Percentiles rank a stretch among this genome's conserved stretches.
Evolutionary conservation across 257 asterid genomes (phyloP).

Genomic region (Petunia axillaris): DNA sequence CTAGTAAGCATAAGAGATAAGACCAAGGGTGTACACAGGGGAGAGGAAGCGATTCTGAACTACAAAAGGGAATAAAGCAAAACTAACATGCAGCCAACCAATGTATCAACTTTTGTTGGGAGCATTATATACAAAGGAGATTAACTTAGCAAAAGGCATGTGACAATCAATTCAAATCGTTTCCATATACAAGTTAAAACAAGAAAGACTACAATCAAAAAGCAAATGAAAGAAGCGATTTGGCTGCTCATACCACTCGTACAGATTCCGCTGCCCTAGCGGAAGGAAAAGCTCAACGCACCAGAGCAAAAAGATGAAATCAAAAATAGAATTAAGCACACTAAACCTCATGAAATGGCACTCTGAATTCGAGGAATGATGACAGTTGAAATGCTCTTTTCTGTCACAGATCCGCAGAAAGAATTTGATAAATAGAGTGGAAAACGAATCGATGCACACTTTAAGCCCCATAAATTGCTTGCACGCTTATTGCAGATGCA

Average conservation of each 20-base stretch:
- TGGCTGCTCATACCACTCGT: background rate
- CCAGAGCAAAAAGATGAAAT: constrained; percentile 6
- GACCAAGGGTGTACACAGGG: no score
- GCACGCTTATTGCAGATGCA: constrained; percentile 42
- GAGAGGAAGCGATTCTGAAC: background rate
- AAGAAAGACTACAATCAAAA: constrained; percentile 4
- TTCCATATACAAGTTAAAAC: constrained; percentile 22
- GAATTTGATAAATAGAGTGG: constrained; percentile 47
- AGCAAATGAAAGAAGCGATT: constrained; percentile 1
- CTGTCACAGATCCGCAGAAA: constrained; percentile 46
- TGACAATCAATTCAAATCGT: constrained; percentile 18
- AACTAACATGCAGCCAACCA: background rate
- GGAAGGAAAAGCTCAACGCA: constrained; percentile 12
- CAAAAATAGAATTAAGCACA: constrained; percentile 17
- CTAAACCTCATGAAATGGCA: constrained; percentile 33
- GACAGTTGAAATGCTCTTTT: constrained; percentile 30
- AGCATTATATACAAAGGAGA: constrained; percentile 18
- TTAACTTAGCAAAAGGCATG: background rate
- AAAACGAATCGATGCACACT: constrained; percentile 37
- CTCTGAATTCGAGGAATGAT: constrained; percentile 34
- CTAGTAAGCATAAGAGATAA: no score
- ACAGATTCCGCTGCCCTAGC: background rate
- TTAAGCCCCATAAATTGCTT: constrained; percentile 29
- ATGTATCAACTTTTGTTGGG: background rate
- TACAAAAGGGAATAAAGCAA: background rate